Percentiles rank a stretch among this genome's conserved stretches.
Conservation (phyloP, 2,329 filamentous ascomycete species). For the Onygenales sp. region DNA sequence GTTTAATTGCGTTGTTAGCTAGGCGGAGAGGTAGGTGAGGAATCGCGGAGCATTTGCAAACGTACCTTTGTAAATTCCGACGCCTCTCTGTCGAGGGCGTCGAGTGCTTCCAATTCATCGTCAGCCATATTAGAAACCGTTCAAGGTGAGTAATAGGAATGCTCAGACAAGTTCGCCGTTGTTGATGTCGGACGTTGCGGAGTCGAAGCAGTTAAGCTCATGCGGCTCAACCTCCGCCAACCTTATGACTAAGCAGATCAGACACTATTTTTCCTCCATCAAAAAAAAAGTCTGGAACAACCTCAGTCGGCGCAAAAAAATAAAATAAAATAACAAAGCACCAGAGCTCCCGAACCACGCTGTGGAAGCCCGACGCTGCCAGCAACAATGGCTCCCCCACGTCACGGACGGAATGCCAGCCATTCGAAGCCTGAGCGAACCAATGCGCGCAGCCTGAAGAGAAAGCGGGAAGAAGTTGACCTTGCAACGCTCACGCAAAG, state of each 20-base stretch:
- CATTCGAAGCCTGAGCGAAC: slow-evolving; percentile 18
- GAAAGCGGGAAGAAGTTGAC: slow-evolving; percentile 38
- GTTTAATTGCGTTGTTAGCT: slow-evolving; percentile 3
- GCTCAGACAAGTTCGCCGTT: slow-evolving; percentile 2
- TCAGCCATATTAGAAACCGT: slow-evolving; percentile 36
- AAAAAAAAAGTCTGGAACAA: background rate
- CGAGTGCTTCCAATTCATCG: slow-evolving; percentile 46
- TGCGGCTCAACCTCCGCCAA: slow-evolving; percentile 16
- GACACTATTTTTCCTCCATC: too few species aligned
- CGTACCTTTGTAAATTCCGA: slow-evolving; percentile 86
- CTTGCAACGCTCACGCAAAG: slow-evolving; percentile 31
- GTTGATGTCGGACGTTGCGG: background rate
- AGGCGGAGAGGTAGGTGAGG: slow-evolving; percentile 4
- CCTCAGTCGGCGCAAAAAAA: background rate
- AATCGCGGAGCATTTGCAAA: background rate
- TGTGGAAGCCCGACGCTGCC: background rate
- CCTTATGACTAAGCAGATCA: slow-evolving; percentile 24
- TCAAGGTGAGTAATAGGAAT: background rate
- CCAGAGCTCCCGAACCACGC: too few species aligned
- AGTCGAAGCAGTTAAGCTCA: background rate
- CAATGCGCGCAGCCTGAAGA: slow-evolving; percentile 28
- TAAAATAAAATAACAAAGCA: background rate
- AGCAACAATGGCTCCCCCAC: slow-evolving; percentile 11
- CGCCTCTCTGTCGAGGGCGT: slow-evolving; percentile 71
- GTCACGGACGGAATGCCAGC: slow-evolving; percentile 8